Evolutionary conservation across 202 grass and related monocot species (phyloP).

Genomic region (Carex sylvatica): DNA sequence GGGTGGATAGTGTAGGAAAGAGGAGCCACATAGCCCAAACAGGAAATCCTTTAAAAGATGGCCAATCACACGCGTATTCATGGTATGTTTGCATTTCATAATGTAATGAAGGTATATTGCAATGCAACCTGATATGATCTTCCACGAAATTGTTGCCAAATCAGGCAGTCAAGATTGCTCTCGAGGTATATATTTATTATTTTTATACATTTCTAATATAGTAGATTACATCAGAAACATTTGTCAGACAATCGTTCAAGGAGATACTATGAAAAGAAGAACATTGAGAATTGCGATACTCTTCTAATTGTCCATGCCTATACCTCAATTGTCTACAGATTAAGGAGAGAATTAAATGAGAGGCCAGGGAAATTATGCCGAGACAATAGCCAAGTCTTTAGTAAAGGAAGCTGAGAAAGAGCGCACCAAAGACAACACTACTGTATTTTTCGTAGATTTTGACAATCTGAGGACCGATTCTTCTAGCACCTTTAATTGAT

Average conservation of each 20-base stretch:
- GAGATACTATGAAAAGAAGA: neutral
- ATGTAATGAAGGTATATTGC: constrained; percentile 15
- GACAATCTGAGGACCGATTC: constrained; percentile 56
- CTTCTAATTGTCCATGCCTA: neutral
- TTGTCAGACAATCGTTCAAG: constrained; percentile 12
- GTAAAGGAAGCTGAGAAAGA: constrained; percentile 57
- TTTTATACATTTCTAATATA: neutral
- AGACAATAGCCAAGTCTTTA: constrained; percentile 51
- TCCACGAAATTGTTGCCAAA: constrained; percentile 16
- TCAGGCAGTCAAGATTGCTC: constrained; percentile 55
- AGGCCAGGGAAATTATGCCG: constrained; percentile 9
- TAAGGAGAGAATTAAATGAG: constrained; percentile 37
- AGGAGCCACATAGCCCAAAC: constrained; percentile 52
- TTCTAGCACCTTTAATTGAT: constrained; percentile 41
- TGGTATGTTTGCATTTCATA: constrained; percentile 32
- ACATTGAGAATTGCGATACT: neutral
- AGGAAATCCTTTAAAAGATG: constrained; percentile 68
- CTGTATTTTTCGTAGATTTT: constrained; percentile 86
- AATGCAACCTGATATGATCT: neutral
- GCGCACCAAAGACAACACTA: constrained; percentile 79
- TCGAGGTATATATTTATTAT: constrained; percentile 43
- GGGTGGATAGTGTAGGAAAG: constrained; percentile 60
- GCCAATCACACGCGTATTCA: constrained; percentile 56
- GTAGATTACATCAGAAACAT: neutral
- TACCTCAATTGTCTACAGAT: constrained; percentile 29